Conservation (phyloP, 768 basidiomycete genomes). For the Chlorophyllum brunneum region DNA sequence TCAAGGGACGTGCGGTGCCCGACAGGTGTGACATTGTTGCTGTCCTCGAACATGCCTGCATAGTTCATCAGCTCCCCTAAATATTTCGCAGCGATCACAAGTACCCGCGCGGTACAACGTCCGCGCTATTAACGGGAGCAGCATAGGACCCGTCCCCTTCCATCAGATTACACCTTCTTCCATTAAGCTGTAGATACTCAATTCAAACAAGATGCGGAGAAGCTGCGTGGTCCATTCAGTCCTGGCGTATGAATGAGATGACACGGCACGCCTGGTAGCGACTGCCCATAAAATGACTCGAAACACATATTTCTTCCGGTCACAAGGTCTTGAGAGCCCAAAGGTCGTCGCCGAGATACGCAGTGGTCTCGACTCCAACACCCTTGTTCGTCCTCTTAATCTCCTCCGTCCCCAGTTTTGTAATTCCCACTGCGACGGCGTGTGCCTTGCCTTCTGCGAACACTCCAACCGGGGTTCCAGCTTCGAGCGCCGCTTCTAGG, state of each 20-base stretch:
- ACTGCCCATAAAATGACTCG: neutral
- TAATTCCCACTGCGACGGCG: slow-evolving; percentile 82
- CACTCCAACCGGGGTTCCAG: slow-evolving; percentile 81
- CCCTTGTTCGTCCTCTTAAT: slow-evolving; percentile 89
- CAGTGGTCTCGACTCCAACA: slow-evolving; percentile 83
- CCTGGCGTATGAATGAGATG: neutral
- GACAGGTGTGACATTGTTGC: too few species aligned
- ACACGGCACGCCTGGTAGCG: too few species aligned
- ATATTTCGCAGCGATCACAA: too few species aligned
- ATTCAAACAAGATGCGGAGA: neutral
- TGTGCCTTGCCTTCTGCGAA: slow-evolving; percentile 96
- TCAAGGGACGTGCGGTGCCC: too few species aligned
- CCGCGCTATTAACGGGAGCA: slow-evolving; percentile 3
- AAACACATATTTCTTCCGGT: slow-evolving; percentile 13
- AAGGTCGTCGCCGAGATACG: slow-evolving; percentile 84
- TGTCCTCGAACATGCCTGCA: too few species aligned
- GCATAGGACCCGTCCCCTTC: neutral
- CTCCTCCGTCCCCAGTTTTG: slow-evolving; percentile 81
- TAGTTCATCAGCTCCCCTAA: too few species aligned
- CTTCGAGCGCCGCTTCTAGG: slow-evolving; percentile 58
- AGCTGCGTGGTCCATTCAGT: neutral
- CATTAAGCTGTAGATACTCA: neutral
- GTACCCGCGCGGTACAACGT: neutral
- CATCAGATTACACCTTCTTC: slow-evolving; percentile 1
- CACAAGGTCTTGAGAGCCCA: slow-evolving; percentile 70